phyloP scores from a whole-genome alignment of 257 asterid genomes.

The Solanum habrochaites region DNA sequence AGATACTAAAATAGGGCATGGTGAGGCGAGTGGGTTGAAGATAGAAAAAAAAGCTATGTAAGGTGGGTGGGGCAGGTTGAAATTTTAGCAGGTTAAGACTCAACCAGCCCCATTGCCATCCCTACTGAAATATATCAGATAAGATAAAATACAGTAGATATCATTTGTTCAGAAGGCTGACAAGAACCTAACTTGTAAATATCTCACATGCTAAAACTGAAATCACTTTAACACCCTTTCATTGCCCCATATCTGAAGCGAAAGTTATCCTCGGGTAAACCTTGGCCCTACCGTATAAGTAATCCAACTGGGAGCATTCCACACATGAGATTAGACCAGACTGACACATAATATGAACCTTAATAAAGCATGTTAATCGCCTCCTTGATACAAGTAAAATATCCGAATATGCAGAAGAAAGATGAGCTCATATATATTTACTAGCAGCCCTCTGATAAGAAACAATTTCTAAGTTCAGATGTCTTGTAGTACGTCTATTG shows the following conservation, averaged over 20 bases:
- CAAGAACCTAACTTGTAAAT: not conserved
- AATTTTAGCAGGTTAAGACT: not conserved
- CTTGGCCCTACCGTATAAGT: not conserved
- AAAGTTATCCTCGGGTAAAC: not conserved
- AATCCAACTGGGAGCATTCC: not conserved
- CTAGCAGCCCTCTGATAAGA: not conserved
- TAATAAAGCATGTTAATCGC: not conserved
- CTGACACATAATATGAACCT: not conserved
- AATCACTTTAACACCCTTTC: not conserved
- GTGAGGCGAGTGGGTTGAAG: not conserved
- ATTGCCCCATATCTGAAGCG: not conserved
- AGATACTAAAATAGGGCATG: not conserved
- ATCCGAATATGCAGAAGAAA: not conserved
- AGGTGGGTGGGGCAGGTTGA: not conserved
- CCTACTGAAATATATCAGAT: not conserved
- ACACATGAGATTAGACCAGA: not conserved
- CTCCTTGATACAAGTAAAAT: not conserved
- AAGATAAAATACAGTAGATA: not conserved
- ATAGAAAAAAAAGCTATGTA: not conserved
- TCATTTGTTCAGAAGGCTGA: not conserved
- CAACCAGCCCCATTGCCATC: not conserved
- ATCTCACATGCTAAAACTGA: not conserved
- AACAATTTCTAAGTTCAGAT: not conserved
- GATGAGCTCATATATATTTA: not conserved
- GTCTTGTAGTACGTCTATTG: not conserved